Evolutionary conservation across 2,329 filamentous ascomycete genomes (phyloP).

Genomic region (Claviceps pazoutovae): DNA sequence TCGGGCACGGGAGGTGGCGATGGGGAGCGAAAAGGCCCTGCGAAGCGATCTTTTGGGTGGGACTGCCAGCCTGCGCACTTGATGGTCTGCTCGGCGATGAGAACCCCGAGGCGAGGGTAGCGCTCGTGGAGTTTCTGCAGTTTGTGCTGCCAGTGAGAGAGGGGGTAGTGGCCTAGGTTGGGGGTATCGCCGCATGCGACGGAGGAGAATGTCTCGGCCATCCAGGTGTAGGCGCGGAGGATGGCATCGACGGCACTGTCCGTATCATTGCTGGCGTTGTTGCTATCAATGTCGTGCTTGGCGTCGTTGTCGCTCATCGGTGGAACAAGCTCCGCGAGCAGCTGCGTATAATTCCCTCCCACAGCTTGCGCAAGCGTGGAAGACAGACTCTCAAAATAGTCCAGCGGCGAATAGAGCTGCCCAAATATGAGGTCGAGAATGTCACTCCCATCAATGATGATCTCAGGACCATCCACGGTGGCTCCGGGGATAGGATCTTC

Average conservation of each 20-base stretch:
- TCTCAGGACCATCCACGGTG: constrained; percentile 5
- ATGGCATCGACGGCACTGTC: neutral
- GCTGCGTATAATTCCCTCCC: neutral
- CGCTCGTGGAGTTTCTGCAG: constrained; percentile 9
- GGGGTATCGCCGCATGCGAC: constrained; percentile 11
- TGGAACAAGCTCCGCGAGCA: neutral
- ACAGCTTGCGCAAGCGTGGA: constrained; percentile 3
- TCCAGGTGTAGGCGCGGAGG: neutral
- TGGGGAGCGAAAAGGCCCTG: constrained; percentile 8
- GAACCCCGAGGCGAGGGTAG: constrained; percentile 13
- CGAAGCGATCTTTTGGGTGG: constrained; percentile 22
- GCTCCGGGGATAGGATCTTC: constrained; percentile 11
- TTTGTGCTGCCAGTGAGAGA: constrained; percentile 11
- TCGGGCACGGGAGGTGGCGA: constrained; percentile 1
- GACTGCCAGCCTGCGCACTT: constrained; percentile 21
- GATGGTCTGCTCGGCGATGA: constrained; percentile 13
- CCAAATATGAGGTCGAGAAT: constrained; percentile 9
- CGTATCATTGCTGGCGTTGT: neutral
- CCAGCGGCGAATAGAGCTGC: constrained; percentile 15
- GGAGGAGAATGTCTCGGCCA: neutral
- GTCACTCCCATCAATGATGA: constrained; percentile 13
- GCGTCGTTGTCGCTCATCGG: neutral
- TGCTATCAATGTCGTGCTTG: neutral
- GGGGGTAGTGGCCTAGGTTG: constrained; percentile 3
- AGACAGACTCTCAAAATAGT: constrained; percentile 8